phyloP scores from a whole-genome alignment of 176 grass and related monocot species.

The Aegilops umbellulata region DNA sequence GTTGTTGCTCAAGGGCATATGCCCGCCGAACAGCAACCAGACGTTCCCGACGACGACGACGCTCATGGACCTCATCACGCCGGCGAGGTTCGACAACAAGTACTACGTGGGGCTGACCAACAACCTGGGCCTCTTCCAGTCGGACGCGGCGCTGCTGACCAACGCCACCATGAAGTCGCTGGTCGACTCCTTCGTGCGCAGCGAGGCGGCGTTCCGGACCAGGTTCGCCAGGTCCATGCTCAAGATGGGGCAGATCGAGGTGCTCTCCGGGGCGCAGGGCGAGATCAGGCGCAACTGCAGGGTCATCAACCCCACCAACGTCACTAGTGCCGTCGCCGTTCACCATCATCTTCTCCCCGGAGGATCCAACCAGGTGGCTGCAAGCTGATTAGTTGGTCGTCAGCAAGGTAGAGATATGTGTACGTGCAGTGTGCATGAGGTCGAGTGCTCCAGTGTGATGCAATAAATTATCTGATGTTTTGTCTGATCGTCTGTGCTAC shows the following conservation, averaged over 20 bases:
- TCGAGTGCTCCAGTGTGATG: neutral
- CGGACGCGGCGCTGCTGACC: slow-evolving; percentile 42
- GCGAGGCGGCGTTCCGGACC: slow-evolving; percentile 23
- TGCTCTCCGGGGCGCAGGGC: slow-evolving; percentile 48
- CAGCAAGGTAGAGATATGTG: neutral
- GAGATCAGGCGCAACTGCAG: slow-evolving; percentile 61
- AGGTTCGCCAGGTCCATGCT: slow-evolving; percentile 57
- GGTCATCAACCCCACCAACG: slow-evolving; percentile 33
- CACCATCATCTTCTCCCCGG: neutral
- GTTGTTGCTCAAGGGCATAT: slow-evolving; percentile 42
- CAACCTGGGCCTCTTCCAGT: slow-evolving; percentile 49
- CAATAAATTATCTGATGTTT: neutral
- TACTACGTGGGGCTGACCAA: slow-evolving; percentile 55
- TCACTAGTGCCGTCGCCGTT: neutral
- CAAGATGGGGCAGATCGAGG: slow-evolving; percentile 64
- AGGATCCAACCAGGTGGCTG: neutral
- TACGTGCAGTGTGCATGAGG: neutral
- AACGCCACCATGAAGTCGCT: slow-evolving; percentile 35
- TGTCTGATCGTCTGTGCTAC: neutral
- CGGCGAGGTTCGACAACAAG: slow-evolving; percentile 50
- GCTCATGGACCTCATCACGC: slow-evolving; percentile 53
- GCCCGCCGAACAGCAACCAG: slow-evolving; percentile 40
- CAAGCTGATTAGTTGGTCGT: neutral
- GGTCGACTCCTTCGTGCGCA: slow-evolving; percentile 43
- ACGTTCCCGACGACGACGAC: slow-evolving; percentile 36